phyloP scores from a whole-genome alignment of 2,329 filamentous ascomycete genomes.

The Calycina marina region DNA sequence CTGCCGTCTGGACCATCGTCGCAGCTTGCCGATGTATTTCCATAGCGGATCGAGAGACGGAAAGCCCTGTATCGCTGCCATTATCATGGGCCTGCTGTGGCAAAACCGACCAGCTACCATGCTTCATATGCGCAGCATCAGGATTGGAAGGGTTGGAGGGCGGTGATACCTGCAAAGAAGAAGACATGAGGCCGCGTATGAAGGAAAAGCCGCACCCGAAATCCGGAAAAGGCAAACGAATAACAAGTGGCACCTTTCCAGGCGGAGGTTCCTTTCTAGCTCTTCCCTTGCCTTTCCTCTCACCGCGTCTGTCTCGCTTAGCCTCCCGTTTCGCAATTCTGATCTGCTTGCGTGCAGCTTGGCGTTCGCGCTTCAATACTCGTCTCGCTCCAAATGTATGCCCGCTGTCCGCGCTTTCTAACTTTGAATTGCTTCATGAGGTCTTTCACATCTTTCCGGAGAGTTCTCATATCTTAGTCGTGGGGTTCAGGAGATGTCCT shows the following conservation, averaged over 20 bases:
- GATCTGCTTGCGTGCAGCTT: slow-evolving; percentile 11
- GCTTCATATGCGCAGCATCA: slow-evolving; percentile 3
- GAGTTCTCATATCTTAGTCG: slow-evolving; percentile 22
- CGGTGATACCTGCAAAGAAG: background rate
- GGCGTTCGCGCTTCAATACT: slow-evolving; percentile 9
- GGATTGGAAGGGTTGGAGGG: background rate
- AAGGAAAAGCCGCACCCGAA: background rate
- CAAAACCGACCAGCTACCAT: slow-evolving; percentile 13
- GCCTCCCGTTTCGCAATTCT: slow-evolving; percentile 9
- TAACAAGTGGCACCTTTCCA: background rate
- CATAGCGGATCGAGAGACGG: slow-evolving; percentile 8
- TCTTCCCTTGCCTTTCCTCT: slow-evolving; percentile 11
- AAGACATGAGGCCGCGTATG: background rate
- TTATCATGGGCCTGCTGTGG: slow-evolving; percentile 7
- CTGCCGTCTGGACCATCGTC: slow-evolving; percentile 9
- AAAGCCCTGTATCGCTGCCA: slow-evolving; percentile 2
- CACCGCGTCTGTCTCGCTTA: slow-evolving; percentile 21
- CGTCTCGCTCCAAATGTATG: slow-evolving; percentile 5
- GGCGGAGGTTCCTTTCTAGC: background rate
- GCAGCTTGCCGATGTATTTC: slow-evolving; percentile 11
- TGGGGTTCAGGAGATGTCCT: slow-evolving; percentile 2
- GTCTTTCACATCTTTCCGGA: slow-evolving; percentile 31
- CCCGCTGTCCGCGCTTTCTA: slow-evolving; percentile 26
- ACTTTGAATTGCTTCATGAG: slow-evolving; percentile 31
- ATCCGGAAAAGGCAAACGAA: background rate